Evolutionary conservation across 495 filamentous ascomycete species (phyloP).

Genomic region (Saxophila tyrrhenica): DNA sequence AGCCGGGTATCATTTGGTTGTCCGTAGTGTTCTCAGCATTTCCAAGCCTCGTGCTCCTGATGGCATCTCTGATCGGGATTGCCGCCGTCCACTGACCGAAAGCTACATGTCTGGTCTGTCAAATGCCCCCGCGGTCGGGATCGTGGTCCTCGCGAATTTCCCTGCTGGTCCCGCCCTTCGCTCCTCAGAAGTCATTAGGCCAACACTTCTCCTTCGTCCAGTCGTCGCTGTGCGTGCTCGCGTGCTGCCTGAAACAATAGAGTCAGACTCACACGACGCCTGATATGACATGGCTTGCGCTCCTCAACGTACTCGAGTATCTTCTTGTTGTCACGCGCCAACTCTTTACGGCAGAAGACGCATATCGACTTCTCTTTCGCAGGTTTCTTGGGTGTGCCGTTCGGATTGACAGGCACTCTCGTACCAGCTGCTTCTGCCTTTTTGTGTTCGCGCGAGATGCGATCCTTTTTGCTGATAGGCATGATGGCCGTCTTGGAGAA

Average conservation of each 20-base stretch:
- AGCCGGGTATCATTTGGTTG: too few relatives aligned
- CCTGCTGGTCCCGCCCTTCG: not conserved
- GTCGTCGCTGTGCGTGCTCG: constrained; percentile 29
- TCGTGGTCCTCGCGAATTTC: too few relatives aligned
- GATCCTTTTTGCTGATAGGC: constrained; percentile 19
- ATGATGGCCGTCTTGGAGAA: too few relatives aligned
- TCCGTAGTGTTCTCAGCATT: too few relatives aligned
- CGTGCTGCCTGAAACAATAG: constrained; percentile 29
- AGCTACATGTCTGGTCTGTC: too few relatives aligned
- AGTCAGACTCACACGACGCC: too few relatives aligned
- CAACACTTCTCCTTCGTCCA: constrained; percentile 38
- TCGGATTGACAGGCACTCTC: constrained; percentile 30
- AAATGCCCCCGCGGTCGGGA: too few relatives aligned
- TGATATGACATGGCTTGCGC: too few relatives aligned
- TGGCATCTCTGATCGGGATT: too few relatives aligned
- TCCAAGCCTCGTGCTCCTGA: too few relatives aligned
- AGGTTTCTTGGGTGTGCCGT: constrained; percentile 32
- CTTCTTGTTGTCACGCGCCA: constrained; percentile 19
- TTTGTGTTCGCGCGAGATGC: constrained; percentile 31
- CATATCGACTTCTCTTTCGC: constrained; percentile 30
- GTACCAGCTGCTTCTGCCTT: constrained; percentile 34
- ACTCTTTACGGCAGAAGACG: constrained; percentile 30
- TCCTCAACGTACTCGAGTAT: too few relatives aligned
- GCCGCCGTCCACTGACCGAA: too few relatives aligned
- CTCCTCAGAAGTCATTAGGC: constrained; percentile 25